Percentiles rank a stretch among this genome's conserved stretches.
Evolutionary conservation across 2,329 filamentous ascomycete species (phyloP).

Genomic region (Trichoderma koningiopsis): DNA sequence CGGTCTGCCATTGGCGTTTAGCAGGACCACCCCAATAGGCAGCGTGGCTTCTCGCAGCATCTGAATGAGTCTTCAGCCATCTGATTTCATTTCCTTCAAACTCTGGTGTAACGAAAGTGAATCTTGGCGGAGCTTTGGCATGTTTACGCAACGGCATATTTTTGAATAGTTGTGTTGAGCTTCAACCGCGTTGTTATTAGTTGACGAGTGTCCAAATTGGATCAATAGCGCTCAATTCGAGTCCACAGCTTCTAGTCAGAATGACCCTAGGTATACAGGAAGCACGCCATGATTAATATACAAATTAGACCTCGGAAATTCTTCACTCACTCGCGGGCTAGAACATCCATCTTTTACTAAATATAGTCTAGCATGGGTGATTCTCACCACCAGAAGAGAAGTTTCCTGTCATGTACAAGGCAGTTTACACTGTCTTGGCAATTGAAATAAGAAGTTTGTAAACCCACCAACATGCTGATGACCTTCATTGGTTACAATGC

Average conservation of each 20-base stretch:
- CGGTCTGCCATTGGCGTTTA: slow-evolving; percentile 3
- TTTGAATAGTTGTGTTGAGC: neutral
- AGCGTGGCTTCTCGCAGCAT: slow-evolving; percentile 9
- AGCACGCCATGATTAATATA: neutral
- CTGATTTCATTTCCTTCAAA: slow-evolving; percentile 10
- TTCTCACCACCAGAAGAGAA: neutral
- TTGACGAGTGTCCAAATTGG: neutral
- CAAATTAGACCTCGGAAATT: neutral
- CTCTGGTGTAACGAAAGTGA: slow-evolving; percentile 6
- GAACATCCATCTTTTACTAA: neutral
- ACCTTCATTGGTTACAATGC: slow-evolving; percentile 4
- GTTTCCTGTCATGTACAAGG: neutral
- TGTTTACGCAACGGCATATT: slow-evolving; percentile 1
- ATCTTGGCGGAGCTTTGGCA: slow-evolving; percentile 4
- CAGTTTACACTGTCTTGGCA: neutral
- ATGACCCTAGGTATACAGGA: neutral
- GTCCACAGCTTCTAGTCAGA: neutral
- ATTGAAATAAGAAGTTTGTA: neutral
- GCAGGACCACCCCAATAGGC: slow-evolving; percentile 13
- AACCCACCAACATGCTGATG: neutral
- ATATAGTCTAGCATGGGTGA: neutral
- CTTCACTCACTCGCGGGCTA: neutral
- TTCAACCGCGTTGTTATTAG: neutral
- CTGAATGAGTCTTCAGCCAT: slow-evolving; percentile 16
- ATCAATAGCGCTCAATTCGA: neutral